Evolutionary conservation across 768 basidiomycete genomes (phyloP).

Genomic region (Auricularia heimuer): DNA sequence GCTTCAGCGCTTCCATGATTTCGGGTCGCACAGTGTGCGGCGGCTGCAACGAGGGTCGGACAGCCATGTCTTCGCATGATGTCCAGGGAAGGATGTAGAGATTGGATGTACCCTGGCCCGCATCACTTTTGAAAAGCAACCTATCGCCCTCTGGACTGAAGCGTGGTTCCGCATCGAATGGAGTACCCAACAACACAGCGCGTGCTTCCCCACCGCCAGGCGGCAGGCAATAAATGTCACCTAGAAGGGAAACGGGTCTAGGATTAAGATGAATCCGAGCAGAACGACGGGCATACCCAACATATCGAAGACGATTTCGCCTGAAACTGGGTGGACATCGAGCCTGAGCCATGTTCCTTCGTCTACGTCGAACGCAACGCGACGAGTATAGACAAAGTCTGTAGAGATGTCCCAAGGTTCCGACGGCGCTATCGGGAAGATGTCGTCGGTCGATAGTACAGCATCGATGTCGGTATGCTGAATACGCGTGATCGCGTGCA

Average conservation of each 20-base stretch:
- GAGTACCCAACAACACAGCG: constrained; percentile 55
- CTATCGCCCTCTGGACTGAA: constrained; percentile 59
- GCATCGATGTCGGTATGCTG: too few relatives aligned
- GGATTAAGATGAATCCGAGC: not conserved
- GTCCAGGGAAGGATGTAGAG: constrained; percentile 62
- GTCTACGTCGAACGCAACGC: constrained; percentile 43
- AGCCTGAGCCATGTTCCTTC: constrained; percentile 72
- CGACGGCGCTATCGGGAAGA: constrained; percentile 45
- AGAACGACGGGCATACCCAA: constrained; percentile 21
- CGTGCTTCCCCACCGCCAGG: constrained; percentile 30
- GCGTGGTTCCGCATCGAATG: constrained; percentile 62
- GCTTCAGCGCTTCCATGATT: constrained; percentile 15
- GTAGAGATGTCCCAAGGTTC: constrained; percentile 65
- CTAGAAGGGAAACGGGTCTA: not conserved
- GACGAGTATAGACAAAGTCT: constrained; percentile 59
- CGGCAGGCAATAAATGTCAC: constrained; percentile 65
- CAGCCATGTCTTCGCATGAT: constrained; percentile 48
- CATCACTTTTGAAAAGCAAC: constrained; percentile 64
- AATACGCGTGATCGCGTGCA: too few relatives aligned
- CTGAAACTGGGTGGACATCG: constrained; percentile 59
- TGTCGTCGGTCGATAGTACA: constrained; percentile 35
- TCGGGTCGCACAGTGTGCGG: not conserved
- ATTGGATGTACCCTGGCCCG: constrained; percentile 62
- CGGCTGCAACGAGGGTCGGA: not conserved
- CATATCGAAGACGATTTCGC: constrained; percentile 69